Evolutionary conservation across 805 yeast genomes (phyloP).

Genomic region (Limtongia smithiae): DNA sequence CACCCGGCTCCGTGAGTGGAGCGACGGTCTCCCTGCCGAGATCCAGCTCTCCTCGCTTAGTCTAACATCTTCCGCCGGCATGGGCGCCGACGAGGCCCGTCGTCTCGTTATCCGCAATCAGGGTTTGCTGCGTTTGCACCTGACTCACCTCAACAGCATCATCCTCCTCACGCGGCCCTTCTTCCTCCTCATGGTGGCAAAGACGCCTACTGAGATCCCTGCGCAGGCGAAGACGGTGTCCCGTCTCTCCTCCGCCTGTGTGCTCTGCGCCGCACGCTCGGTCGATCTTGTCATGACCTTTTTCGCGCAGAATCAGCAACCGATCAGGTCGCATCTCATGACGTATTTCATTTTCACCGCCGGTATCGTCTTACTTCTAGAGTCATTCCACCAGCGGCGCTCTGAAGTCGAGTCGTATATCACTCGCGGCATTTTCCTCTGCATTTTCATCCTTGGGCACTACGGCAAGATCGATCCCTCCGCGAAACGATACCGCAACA

Average conservation of each 20-base stretch:
- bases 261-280: slow-evolving; percentile 27
- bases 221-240: slow-evolving; percentile 24
- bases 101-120: slow-evolving; percentile 32
- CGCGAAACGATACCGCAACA: slow-evolving; percentile 26
- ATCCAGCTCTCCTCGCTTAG: slow-evolving; percentile 27
- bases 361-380: slow-evolving; percentile 24
- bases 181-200: slow-evolving; percentile 27
- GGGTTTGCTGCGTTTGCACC: slow-evolving; percentile 26
- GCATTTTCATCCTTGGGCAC: slow-evolving; percentile 27
- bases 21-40: slow-evolving; percentile 28
- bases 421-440: slow-evolving; percentile 27
- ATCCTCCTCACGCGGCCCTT: slow-evolving; percentile 31
- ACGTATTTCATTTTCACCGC: slow-evolving; percentile 28
- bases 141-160: slow-evolving; percentile 30
- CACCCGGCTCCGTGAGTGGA: slow-evolving; percentile 28
- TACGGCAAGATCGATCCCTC: slow-evolving; percentile 29
- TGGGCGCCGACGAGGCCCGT: slow-evolving; percentile 9
- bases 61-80: slow-evolving; percentile 4
- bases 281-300: slow-evolving; percentile 29
- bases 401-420: slow-evolving; percentile 29
- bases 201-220: slow-evolving; percentile 19
- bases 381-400: slow-evolving; percentile 27
- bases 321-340: slow-evolving; percentile 27
- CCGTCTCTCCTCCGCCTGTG: slow-evolving; percentile 26
- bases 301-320: slow-evolving; percentile 28